phyloP scores from a whole-genome alignment of 148 eudicot genomes.

The Mesembryanthemum crystallinum region DNA sequence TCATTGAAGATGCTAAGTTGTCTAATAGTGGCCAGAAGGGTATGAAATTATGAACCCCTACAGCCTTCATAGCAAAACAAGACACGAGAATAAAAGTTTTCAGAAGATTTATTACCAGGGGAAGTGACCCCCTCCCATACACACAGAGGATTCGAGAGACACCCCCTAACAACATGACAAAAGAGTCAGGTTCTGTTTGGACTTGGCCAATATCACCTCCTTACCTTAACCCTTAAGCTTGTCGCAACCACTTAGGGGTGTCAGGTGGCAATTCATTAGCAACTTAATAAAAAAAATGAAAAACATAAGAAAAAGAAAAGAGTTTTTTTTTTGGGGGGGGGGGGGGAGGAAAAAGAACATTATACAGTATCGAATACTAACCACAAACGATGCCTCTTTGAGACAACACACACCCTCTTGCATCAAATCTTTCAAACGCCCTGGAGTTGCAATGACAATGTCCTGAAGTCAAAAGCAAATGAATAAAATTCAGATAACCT shows the following conservation, averaged over 20 bases:
- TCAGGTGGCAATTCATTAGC: too few species aligned
- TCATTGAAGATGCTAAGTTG: background rate
- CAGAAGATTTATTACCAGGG: background rate
- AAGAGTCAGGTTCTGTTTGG: background rate
- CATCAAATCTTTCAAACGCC: constrained; percentile 91
- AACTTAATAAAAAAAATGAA: too few species aligned
- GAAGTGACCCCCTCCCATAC: background rate
- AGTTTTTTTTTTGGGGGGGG: background rate
- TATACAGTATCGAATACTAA: constrained; percentile 29
- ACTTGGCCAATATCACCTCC: background rate
- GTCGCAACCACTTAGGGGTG: too few species aligned
- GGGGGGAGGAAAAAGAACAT: background rate
- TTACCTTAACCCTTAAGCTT: too few species aligned
- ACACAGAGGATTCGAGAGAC: background rate
- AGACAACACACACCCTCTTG: constrained; percentile 77
- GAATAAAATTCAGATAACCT: background rate
- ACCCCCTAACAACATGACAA: background rate
- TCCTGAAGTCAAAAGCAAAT: constrained; percentile 51
- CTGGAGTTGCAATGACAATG: constrained; percentile 95
- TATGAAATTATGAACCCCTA: background rate
- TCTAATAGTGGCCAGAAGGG: background rate
- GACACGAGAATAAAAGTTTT: background rate
- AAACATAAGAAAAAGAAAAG: background rate
- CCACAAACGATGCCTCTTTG: constrained; percentile 86
- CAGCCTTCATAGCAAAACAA: background rate